Percentiles rank a stretch among this genome's conserved stretches.
These are phyloP conservation scores for Parastagonospora avenae DNA, from an alignment of 2,329 filamentous ascomycete genomes.

Conservation along the genomic window DNA sequence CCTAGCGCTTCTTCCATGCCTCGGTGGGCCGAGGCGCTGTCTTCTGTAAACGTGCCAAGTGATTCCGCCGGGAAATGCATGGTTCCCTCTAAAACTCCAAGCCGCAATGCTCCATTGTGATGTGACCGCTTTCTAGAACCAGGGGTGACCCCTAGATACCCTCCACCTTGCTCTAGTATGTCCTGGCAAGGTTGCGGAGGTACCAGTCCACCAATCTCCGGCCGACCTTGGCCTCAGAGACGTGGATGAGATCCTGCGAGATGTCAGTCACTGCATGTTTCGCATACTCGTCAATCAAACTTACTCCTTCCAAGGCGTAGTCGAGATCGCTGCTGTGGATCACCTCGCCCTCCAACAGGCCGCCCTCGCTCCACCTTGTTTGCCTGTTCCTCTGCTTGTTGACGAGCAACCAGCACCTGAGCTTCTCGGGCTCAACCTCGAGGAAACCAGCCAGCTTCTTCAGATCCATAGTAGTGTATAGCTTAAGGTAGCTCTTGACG, in stretches of 20 bases:
- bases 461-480: conserved; percentile 99
- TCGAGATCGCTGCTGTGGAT: conserved; percentile 95
- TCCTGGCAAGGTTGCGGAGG: conserved; percentile 91
- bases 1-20: conserved; percentile 3
- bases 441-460: conserved; percentile 98
- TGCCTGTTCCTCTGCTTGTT: conserved; percentile 99
- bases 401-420: conserved; percentile 90
- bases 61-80: conserved; percentile 40
- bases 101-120: conserved; percentile 40
- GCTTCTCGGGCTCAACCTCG: conserved; percentile 93
- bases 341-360: conserved; percentile 87
- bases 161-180: conserved; percentile 67
- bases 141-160: conserved; percentile 9
- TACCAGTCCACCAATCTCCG: conserved; percentile 99
- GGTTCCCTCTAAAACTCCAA: conserved; percentile 43
- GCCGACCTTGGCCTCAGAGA: conserved; percentile 98
- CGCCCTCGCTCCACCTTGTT: conserved; percentile 89
- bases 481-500: conserved; percentile 96
- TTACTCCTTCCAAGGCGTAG: conserved; percentile 92
- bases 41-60: conserved; percentile 18
- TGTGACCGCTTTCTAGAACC: conserved; percentile 7
- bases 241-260: conserved; percentile 89
- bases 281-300: conserved; percentile 45
- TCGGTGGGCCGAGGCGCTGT: neutral
- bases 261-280: neutral